These are phyloP conservation scores for Penicillium sp. DNA, from an alignment of 2,329 filamentous ascomycete species.

Conservation along the genomic window DNA sequence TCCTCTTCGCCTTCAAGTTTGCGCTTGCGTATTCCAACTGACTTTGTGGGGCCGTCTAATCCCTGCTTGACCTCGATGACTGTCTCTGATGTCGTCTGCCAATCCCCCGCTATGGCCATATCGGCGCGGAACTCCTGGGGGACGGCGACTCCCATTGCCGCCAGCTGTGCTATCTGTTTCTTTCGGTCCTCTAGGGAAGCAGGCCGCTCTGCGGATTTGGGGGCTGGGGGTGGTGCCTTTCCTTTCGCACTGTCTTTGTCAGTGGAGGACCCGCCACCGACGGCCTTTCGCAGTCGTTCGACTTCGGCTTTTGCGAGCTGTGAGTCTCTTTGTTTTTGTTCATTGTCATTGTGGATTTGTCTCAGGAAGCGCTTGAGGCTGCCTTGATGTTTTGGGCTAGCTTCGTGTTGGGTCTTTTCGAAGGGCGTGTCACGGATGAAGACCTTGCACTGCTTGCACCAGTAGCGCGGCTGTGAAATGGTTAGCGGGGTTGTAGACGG, in stretches of 20 bases:
- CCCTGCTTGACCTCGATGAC: constrained; percentile 41
- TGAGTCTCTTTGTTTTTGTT: constrained; percentile 75
- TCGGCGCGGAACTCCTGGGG: constrained; percentile 75
- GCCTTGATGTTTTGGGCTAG: constrained; percentile 78
- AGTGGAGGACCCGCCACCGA: constrained; percentile 47
- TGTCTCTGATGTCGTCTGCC: constrained; percentile 65
- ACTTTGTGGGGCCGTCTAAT: constrained; percentile 37
- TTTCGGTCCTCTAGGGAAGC: constrained; percentile 67
- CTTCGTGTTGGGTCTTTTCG: constrained; percentile 85
- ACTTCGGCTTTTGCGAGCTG: constrained; percentile 81
- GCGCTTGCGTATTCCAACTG: constrained; percentile 45
- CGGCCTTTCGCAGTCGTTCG: constrained; percentile 76
- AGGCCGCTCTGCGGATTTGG: constrained; percentile 32
- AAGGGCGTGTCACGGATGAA: constrained; percentile 91
- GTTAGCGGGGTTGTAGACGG: constrained; percentile 17
- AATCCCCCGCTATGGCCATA: constrained; percentile 85
- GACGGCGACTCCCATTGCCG: constrained; percentile 79
- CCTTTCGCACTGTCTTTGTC: constrained; percentile 27
- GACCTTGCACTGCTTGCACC: constrained; percentile 94
- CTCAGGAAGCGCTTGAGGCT: constrained; percentile 85
- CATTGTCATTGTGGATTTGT: constrained; percentile 80
- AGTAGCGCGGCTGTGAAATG: constrained; percentile 70
- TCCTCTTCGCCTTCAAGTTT: constrained; percentile 45
- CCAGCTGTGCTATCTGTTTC: constrained; percentile 81
- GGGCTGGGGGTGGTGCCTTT: constrained; percentile 33